A percentile compares a stretch with the other conserved stretches of the same genome.
phyloP scores from a whole-genome alignment of 495 filamentous ascomycete genomes.

The Aspergillus funiculosus region DNA sequence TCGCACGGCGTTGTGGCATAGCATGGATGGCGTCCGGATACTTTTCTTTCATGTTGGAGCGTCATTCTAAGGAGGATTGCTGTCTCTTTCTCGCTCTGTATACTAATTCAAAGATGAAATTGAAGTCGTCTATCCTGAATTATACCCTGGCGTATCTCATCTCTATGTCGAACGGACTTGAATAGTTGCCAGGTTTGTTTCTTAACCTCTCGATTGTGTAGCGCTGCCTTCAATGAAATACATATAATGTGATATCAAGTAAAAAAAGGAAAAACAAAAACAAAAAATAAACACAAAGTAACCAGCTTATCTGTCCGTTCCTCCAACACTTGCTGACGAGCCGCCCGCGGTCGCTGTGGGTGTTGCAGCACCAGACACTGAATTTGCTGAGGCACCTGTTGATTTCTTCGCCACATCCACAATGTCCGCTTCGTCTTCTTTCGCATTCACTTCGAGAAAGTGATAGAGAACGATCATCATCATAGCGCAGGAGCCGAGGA shows the following conservation, averaged over 20 bases:
- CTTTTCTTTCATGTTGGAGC: neutral
- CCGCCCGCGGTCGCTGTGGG: conserved; percentile 18
- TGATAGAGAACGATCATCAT: conserved; percentile 93
- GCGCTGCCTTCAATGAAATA: no score
- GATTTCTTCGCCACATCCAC: conserved; percentile 23
- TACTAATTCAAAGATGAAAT: no score
- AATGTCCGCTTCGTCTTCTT: conserved; percentile 50
- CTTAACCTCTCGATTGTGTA: no score
- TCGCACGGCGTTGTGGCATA: neutral
- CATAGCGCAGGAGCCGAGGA: conserved; percentile 88
- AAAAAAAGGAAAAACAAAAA: neutral
- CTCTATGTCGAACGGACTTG: no score
- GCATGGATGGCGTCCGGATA: neutral
- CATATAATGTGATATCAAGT: neutral
- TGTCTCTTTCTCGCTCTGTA: no score
- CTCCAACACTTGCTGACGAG: conserved; percentile 14
- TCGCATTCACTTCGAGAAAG: conserved; percentile 92
- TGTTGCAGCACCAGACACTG: conserved; percentile 14
- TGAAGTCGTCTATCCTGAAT: no score
- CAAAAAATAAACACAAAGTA: neutral
- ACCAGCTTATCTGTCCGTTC: conserved; percentile 14
- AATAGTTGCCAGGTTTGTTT: no score
- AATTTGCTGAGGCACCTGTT: conserved; percentile 19
- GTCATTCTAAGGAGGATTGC: neutral
- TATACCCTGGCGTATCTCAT: no score